Evolutionary conservation across 2,329 filamentous ascomycete genomes (phyloP).

Genomic region (Cercospora citrullina): DNA sequence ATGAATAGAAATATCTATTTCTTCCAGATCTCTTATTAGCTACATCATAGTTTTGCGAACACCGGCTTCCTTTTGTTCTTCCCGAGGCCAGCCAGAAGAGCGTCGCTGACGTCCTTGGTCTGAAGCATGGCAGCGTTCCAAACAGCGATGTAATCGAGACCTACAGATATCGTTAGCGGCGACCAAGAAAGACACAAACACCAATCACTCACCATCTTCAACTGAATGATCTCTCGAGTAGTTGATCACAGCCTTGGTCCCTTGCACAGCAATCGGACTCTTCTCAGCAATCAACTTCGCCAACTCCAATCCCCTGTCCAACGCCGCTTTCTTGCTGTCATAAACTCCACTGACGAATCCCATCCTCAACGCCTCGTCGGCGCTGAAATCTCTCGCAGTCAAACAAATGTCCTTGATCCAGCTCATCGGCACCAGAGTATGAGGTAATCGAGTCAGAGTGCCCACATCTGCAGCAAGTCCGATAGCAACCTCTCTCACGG

Average conservation of each 20-base stretch:
- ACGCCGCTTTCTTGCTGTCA: slow-evolving; percentile 58
- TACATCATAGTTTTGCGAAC: slow-evolving; percentile 28
- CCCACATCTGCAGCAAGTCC: slow-evolving; percentile 78
- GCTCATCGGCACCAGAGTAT: slow-evolving; percentile 66
- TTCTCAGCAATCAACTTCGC: slow-evolving; percentile 72
- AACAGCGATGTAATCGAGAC: slow-evolving; percentile 28
- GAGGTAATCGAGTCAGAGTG: slow-evolving; percentile 71
- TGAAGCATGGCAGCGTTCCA: slow-evolving; percentile 34
- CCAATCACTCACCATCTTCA: slow-evolving; percentile 61
- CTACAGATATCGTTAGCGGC: slow-evolving; percentile 34
- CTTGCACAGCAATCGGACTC: slow-evolving; percentile 83
- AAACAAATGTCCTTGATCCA: slow-evolving; percentile 81
- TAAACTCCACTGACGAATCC: slow-evolving; percentile 71
- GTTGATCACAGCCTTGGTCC: slow-evolving; percentile 84
- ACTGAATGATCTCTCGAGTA: slow-evolving; percentile 76
- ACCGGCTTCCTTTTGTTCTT: slow-evolving; percentile 30
- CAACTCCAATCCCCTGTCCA: slow-evolving; percentile 63
- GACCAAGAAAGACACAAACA: slow-evolving; percentile 53
- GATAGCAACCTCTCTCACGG: slow-evolving; percentile 80
- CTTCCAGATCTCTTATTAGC: neutral
- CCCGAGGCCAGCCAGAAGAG: slow-evolving; percentile 21
- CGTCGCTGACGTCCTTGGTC: slow-evolving; percentile 29
- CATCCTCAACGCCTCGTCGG: slow-evolving; percentile 65
- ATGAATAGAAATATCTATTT: neutral
- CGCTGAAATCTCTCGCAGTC: slow-evolving; percentile 67